These are phyloP conservation scores for Saturnispora diversa DNA, from an alignment of 805 yeast species.

Conservation along the genomic window DNA sequence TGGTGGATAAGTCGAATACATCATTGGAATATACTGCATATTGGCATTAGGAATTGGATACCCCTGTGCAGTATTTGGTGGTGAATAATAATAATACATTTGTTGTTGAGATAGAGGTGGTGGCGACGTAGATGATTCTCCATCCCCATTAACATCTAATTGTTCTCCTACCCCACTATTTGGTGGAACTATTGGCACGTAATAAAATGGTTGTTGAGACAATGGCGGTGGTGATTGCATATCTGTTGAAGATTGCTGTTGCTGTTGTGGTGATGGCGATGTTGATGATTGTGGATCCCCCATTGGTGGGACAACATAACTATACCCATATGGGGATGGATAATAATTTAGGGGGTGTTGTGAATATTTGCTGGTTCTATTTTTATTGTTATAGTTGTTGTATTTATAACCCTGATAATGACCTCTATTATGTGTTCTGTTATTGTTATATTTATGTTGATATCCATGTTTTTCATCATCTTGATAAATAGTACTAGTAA, in stretches of 20 bases:
- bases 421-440: slow-evolving; percentile 1
- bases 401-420: slow-evolving; percentile 1
- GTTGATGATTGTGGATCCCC: slow-evolving; percentile 2
- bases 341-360: slow-evolving; percentile 8
- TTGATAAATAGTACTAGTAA: no score
- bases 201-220: slow-evolving; percentile 2
- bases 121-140: not conserved
- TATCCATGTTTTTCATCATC: no score
- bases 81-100: not conserved
- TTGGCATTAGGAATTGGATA: not conserved
- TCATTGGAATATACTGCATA: slow-evolving; percentile 2
- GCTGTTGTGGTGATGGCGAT: slow-evolving; percentile 1
- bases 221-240: not conserved
- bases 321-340: slow-evolving; percentile 1
- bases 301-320: slow-evolving; percentile 3
- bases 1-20: slow-evolving; percentile 2
- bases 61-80: not conserved
- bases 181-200: not conserved
- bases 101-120: slow-evolving; percentile 2
- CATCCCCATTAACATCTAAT: no score
- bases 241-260: slow-evolving; percentile 1
- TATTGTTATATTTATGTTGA: no score
- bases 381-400: not conserved
- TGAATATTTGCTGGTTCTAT: not conserved
- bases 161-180: no score